Conservation (phyloP, 257 asterid species). For the Ballota nigra region DNA sequence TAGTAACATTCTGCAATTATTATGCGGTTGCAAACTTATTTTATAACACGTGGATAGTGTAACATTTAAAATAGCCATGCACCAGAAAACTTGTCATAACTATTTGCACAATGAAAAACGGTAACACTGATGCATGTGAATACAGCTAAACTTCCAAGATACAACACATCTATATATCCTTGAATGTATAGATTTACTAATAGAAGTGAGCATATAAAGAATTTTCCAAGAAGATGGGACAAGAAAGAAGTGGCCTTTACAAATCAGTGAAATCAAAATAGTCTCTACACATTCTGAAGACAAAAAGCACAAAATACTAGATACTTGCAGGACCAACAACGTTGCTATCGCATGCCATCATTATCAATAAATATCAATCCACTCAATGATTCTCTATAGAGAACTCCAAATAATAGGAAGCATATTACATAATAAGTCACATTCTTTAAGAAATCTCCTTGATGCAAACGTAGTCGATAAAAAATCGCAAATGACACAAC, state of each 20-base stretch:
- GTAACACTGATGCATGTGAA: neutral
- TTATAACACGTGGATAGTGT: neutral
- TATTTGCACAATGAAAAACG: neutral
- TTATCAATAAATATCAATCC: neutral
- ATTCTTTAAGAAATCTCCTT: neutral
- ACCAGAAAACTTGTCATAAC: neutral
- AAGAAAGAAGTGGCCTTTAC: neutral
- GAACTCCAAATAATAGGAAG: constrained; percentile 1
- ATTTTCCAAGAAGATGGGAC: neutral
- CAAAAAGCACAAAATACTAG: constrained; percentile 1
- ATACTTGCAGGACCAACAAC: neutral
- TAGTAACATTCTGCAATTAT: neutral
- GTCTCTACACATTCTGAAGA: constrained; percentile 4
- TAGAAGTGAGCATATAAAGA: neutral
- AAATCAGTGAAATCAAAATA: neutral
- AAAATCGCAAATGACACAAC: too few relatives aligned
- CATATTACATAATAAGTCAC: neutral
- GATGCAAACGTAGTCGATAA: neutral
- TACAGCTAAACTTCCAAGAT: too few relatives aligned
- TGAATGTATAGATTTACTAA: neutral
- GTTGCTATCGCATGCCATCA: neutral
- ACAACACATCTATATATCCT: neutral
- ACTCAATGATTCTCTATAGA: neutral
- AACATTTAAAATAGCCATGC: neutral
- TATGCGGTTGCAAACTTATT: neutral